Evolutionary conservation across 192 early-diverging fungal species (phyloP), one percentile per base, ranked within the genome.

Genomic region (Martensiomyces pterosporus): DNA sequence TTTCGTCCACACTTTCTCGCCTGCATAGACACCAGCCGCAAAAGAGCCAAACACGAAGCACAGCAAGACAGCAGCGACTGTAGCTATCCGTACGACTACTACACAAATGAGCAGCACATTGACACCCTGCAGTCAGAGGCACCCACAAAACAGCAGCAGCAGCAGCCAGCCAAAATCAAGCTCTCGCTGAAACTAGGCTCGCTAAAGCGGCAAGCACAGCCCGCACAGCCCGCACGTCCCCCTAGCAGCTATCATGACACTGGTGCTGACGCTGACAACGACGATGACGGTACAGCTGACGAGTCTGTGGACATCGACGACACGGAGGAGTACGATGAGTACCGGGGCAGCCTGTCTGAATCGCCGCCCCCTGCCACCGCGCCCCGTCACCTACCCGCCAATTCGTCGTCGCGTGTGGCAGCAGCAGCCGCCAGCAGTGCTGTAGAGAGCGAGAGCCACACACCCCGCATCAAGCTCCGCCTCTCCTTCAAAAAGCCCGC

Each of bases 171-270:
- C 6, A 64, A 63, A 51, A 64, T 71, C 16, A 59, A 52, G 48
- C 56, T 71, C 17, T 71, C 67, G 47, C 50, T 71, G 3, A 71
- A 71, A 43, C 48, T 71, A 4, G 67, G 67, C 5, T 29, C 57
- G 22, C 43, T 55, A 6, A 33, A 32, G 32, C 48, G 29, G 24
- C 55, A 5, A 12, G 29, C 29, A 15, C 25, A 34, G 40, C 45
- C 43, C 24, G 33, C 39, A 9, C 33, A 29, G 53, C 34, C 7
- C 33, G 0, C 12, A 7, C 22, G n/a, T 27, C 19, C 10, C 29
- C 29, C 29, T 32, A 32, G 6, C 37, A 22, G 26, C 53, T 25
- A 40, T 21, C 13, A 21, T 15, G 36, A 51, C 21, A 12, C 33
- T 18, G 25, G 24, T 16, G 2, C 47, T 12, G 52, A 47, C 45